Conservation (phyloP, 331 rosid species). For the Telfairia occidentalis region DNA sequence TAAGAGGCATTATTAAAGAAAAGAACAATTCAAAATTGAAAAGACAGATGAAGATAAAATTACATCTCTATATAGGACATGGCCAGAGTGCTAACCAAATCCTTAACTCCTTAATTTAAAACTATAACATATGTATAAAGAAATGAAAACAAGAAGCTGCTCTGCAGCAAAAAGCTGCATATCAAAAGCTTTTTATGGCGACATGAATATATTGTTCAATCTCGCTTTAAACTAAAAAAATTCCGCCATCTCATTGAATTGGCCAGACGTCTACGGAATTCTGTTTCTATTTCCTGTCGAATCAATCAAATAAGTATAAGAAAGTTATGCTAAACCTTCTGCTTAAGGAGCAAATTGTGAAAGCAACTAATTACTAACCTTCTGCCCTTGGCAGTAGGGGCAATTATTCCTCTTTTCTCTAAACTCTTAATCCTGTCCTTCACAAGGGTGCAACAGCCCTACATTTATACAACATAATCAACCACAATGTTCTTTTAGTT, state of each 20-base stretch:
- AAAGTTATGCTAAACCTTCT: not conserved
- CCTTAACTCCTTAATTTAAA: not conserved
- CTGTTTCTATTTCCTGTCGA: not conserved
- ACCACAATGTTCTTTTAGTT: constrained; percentile 9
- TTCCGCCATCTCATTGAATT: not conserved
- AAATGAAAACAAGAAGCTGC: not conserved
- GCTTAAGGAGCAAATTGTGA: not conserved
- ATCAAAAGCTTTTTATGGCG: not conserved
- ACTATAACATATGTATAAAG: not conserved
- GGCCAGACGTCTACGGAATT: not conserved
- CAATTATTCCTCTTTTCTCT: constrained; percentile 79
- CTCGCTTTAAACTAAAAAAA: not conserved
- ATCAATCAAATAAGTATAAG: not conserved
- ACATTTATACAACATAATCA: constrained; percentile 9
- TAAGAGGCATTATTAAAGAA: not conserved
- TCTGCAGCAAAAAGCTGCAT: not conserved
- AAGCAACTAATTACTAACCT: constrained; percentile 32
- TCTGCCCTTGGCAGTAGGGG: constrained; percentile 36
- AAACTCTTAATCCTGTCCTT: constrained; percentile 83
- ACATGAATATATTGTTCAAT: not conserved
- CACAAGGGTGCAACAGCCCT: constrained; percentile 76
- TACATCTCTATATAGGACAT: not conserved
- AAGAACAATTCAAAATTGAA: not conserved
- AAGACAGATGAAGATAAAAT: not conserved
- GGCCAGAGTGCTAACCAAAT: not conserved